Percentiles rank a stretch among this genome's conserved stretches.
Evolutionary conservation across 139 green algal species (phyloP).

Genomic region (Diplosphaera chodatii): DNA sequence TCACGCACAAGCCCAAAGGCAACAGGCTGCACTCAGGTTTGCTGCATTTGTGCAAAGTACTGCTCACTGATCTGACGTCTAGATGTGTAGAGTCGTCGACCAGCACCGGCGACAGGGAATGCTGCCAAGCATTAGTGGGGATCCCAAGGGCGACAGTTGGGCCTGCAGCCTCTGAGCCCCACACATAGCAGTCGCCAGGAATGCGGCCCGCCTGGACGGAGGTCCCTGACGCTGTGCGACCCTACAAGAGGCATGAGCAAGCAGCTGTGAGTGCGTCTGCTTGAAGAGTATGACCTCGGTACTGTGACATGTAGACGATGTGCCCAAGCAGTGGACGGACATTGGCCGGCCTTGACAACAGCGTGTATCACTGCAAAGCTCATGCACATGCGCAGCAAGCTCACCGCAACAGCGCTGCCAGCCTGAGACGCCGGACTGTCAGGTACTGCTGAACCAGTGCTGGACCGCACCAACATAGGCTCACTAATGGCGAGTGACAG

Average conservation of each 20-base stretch:
- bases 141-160: not conserved
- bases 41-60: no score
- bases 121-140: conserved; percentile 30
- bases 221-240: not conserved
- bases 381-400: not conserved
- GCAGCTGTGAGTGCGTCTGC: no score
- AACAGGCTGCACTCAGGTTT: no score
- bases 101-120: conserved; percentile 32
- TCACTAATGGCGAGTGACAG: not conserved
- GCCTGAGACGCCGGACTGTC: not conserved
- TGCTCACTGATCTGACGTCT: conserved; percentile 36
- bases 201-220: conserved; percentile 29
- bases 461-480: not conserved
- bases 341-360: no score
- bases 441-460: not conserved
- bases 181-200: conserved; percentile 65
- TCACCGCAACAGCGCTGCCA: not conserved
- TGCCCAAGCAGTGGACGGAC: no score
- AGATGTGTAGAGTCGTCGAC: conserved; percentile 41
- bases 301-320: no score
- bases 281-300: no score
- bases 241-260: not conserved
- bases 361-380: no score
- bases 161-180: conserved; percentile 25
- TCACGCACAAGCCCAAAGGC: no score